phyloP scores from a whole-genome alignment of 768 basidiomycete species.

The Hemileccinum impolitum region DNA sequence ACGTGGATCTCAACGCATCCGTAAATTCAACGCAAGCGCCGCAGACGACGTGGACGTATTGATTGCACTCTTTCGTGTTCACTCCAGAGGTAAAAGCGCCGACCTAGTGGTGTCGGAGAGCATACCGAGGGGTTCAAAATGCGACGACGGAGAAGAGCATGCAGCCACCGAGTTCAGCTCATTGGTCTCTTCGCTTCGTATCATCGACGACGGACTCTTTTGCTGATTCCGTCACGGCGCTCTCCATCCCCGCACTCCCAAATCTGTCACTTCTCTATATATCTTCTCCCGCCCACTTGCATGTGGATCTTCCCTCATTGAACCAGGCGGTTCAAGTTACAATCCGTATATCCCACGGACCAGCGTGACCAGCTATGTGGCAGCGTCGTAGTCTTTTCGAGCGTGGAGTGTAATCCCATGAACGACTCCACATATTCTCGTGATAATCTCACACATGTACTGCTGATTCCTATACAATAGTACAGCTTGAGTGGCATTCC shows the following conservation, averaged over 20 bases:
- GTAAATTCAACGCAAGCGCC: conserved; percentile 65
- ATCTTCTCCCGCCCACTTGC: no score
- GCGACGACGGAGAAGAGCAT: conserved; percentile 32
- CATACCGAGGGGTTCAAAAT: conserved; percentile 51
- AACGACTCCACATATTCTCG: no score
- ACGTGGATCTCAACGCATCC: conserved; percentile 64
- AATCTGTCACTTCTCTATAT: neutral
- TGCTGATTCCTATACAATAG: no score
- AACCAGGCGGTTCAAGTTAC: no score
- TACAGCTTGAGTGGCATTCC: neutral
- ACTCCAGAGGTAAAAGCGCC: conserved; percentile 48
- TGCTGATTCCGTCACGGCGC: conserved; percentile 36
- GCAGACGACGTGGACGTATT: conserved; percentile 73
- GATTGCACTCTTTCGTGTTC: conserved; percentile 78
- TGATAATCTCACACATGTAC: no score
- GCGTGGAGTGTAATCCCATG: no score
- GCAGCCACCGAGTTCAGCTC: conserved; percentile 46
- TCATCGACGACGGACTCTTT: conserved; percentile 71
- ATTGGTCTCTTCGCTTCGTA: conserved; percentile 56
- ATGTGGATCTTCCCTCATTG: no score
- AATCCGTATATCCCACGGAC: neutral
- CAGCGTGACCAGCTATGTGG: no score
- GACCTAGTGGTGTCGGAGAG: conserved; percentile 88
- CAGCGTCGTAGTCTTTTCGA: no score
- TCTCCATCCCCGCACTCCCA: neutral